Evolutionary conservation across 2,329 filamentous ascomycete genomes (phyloP).

Genomic region (Chrysosporium queenslandicum): DNA sequence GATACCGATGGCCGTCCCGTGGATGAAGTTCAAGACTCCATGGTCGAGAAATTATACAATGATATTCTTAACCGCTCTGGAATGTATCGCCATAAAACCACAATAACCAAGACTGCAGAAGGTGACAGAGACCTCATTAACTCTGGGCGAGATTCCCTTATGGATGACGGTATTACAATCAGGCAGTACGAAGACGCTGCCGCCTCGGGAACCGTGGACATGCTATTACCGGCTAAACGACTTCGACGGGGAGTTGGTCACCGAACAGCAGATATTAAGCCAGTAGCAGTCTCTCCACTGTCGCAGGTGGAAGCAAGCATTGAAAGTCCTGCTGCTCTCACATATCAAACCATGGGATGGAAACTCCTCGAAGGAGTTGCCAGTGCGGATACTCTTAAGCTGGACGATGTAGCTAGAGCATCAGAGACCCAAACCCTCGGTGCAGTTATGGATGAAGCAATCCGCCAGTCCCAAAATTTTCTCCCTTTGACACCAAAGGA

Average conservation of each 20-base stretch:
- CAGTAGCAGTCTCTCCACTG: slow-evolving; percentile 36
- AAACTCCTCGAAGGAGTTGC: slow-evolving; percentile 54
- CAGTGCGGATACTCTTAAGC: slow-evolving; percentile 57
- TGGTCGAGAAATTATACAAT: slow-evolving; percentile 88
- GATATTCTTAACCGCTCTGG: slow-evolving; percentile 88
- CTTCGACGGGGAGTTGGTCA: slow-evolving; percentile 38
- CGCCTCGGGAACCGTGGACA: slow-evolving; percentile 45
- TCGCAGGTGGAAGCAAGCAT: slow-evolving; percentile 56
- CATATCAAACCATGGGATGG: slow-evolving; percentile 77
- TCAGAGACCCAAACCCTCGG: slow-evolving; percentile 64
- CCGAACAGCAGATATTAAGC: slow-evolving; percentile 44
- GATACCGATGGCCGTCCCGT: slow-evolving; percentile 58
- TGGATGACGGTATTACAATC: slow-evolving; percentile 62
- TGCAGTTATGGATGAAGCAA: slow-evolving; percentile 83
- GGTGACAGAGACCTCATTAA: slow-evolving; percentile 76
- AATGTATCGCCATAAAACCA: slow-evolving; percentile 72
- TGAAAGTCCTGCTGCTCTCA: slow-evolving; percentile 62
- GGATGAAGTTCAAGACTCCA: slow-evolving; percentile 63
- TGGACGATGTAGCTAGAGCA: slow-evolving; percentile 55
- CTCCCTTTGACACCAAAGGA: slow-evolving; percentile 78
- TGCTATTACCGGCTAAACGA: slow-evolving; percentile 35
- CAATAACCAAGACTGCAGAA: slow-evolving; percentile 60
- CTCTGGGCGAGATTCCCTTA: slow-evolving; percentile 65
- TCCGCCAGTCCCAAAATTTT: slow-evolving; percentile 74
- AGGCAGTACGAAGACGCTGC: slow-evolving; percentile 61